Evolutionary conservation across 805 yeast genomes (phyloP), one percentile per base, ranked within the genome.

Genomic region (Limtongozyma cylindracea): DNA sequence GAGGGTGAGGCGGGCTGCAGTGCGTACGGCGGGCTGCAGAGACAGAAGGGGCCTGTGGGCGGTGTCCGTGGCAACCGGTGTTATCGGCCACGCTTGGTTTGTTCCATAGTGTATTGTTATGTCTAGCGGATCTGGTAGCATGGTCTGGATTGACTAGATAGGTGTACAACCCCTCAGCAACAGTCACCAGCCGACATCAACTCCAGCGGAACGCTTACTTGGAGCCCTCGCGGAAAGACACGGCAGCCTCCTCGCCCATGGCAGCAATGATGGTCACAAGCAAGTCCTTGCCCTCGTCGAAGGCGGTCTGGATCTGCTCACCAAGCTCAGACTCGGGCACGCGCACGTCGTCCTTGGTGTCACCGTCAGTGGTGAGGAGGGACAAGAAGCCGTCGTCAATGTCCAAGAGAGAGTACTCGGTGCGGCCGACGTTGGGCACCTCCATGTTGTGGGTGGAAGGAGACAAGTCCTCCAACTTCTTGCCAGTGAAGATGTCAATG

Each of bases 361-460:
- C 88, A 66, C 98, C 98, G 39, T 88, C 96, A 45, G 55, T 47
- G 67, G 80, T 74, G 95, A 88, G 82, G 56, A 88, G 71, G 48
- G 74, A 73, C 51, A 88, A 71, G 91, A 55, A 88, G 37, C 93
- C 98, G 47, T 88, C 98, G 49, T 88, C 98, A 46, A 88, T 80
- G 64, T 88, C 92, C 58, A 84, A 74, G 54, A 73, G 76, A 65
- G 77, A 93, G 73, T 34, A 88, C 68, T 88, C 98, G 41, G 71
- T 65, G 71, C 98, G 91, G 48, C 55, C 48, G 45, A 88, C 98
- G 53, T 78, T 70, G 59, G 98, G 98, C 51, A 84, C 96, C 61
- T 84, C 95, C 96, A 88, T 82, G 65, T 88, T 88, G 70, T 88
- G 98, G 63, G 98, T 88, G 34, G 98, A 88, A 61, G 98, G 98